A percentile compares a stretch with the other conserved stretches of the same genome.
Conservation (phyloP, 176 grass and related monocot genomes). For the Triticum monococcum region DNA sequence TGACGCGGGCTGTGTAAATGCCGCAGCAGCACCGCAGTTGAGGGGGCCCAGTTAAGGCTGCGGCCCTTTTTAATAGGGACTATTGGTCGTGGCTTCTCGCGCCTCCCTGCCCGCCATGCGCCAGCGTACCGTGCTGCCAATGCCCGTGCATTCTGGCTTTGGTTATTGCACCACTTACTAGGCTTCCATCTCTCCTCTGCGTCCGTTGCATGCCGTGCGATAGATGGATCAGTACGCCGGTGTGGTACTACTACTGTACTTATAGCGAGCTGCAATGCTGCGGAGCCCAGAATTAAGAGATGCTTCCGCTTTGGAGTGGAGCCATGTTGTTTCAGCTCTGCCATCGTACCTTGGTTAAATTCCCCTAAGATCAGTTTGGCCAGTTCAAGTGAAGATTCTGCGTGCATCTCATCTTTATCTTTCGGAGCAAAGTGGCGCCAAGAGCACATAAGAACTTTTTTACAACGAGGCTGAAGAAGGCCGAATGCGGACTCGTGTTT, state of each 20-base stretch:
- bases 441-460: no score
- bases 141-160: not conserved
- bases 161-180: no score
- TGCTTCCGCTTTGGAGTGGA: not conserved
- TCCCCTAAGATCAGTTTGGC: not conserved
- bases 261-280: not conserved
- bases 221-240: no score
- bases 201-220: not conserved
- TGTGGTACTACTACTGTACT: not conserved
- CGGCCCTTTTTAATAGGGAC: not conserved
- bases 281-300: not conserved
- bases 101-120: not conserved
- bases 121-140: not conserved
- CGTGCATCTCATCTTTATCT: no score
- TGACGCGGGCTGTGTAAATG: not conserved
- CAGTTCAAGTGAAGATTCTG: not conserved
- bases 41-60: not conserved
- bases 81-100: not conserved
- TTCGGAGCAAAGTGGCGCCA: no score
- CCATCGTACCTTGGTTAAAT: no score
- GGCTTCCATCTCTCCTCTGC: no score
- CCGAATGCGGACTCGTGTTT: no score
- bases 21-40: not conserved
- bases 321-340: not conserved
- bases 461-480: no score